Evolutionary conservation across 345 rosid species (phyloP).

Genomic region (Eucalyptus erythrocorys): DNA sequence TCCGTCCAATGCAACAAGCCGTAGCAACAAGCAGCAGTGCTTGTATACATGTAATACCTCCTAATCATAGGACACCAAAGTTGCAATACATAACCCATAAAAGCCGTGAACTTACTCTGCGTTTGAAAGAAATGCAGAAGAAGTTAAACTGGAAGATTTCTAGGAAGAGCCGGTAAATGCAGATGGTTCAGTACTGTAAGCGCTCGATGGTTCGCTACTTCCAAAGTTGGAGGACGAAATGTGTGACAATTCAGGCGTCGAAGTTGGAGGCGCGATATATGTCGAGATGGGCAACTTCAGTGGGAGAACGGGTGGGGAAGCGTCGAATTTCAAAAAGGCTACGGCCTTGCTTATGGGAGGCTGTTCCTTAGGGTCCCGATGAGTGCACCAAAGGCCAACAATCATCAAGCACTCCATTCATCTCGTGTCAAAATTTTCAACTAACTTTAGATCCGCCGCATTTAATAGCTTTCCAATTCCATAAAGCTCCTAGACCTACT

Average conservation of each 20-base stretch:
- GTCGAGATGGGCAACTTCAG: not conserved
- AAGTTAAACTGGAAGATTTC: conserved; percentile 1
- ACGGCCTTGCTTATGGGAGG: conserved; percentile 1
- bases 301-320: not conserved
- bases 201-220: not conserved
- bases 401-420: not conserved
- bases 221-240: not conserved
- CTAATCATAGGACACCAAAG: not conserved
- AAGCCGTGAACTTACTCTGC: not conserved
- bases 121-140: not conserved
- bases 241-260: not conserved
- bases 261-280: not conserved
- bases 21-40: not conserved
- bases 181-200: not conserved
- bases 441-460: not conserved
- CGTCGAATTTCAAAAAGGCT: not conserved
- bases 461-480: not conserved
- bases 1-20: no score
- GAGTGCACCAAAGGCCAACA: not conserved
- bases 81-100: not conserved
- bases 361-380: not conserved
- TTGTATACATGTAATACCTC: not conserved
- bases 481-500: conserved; percentile 6
- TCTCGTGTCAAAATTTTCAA: not conserved
- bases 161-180: not conserved